phyloP scores from a whole-genome alignment of 441 rosid species.

The Capsella rubella region DNA sequence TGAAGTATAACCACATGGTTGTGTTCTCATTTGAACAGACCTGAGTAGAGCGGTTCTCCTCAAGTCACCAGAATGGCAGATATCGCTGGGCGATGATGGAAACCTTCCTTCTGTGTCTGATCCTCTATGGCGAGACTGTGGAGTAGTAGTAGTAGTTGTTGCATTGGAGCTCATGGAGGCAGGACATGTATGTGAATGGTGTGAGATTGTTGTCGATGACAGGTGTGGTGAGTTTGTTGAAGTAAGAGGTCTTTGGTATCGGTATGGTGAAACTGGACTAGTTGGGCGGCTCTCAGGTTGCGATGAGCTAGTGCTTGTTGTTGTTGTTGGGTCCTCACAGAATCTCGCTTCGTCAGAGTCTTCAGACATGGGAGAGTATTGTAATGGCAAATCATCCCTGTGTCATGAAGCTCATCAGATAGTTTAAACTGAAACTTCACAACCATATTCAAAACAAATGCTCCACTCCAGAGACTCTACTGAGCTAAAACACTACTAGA shows the following conservation, averaged over 20 bases:
- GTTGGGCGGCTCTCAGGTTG: slow-evolving; percentile 75
- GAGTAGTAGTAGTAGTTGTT: slow-evolving; percentile 39
- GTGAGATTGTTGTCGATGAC: slow-evolving; percentile 39
- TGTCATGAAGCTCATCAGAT: slow-evolving; percentile 29
- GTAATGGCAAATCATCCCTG: slow-evolving; percentile 87
- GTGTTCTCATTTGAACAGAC: slow-evolving; percentile 93
- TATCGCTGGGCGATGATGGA: slow-evolving; percentile 97
- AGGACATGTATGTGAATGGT: slow-evolving; percentile 38
- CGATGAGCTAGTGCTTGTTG: slow-evolving; percentile 55
- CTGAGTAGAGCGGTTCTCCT: slow-evolving; percentile 90
- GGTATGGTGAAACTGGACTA: slow-evolving; percentile 89
- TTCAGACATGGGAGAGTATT: slow-evolving; percentile 98
- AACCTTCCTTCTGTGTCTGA: slow-evolving; percentile 93
- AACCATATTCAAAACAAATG: slow-evolving; percentile 4
- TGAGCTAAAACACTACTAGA: not conserved
- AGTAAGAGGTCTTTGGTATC: slow-evolving; percentile 64
- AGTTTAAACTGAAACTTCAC: not conserved
- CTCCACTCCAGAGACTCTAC: not conserved
- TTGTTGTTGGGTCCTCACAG: slow-evolving; percentile 54
- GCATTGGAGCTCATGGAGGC: slow-evolving; percentile 33
- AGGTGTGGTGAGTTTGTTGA: slow-evolving; percentile 53
- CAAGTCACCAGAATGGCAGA: slow-evolving; percentile 93
- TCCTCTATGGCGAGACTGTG: slow-evolving; percentile 75
- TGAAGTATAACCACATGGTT: slow-evolving; percentile 58
- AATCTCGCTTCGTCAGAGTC: slow-evolving; percentile 81